Evolutionary conservation across 176 grass and related monocot species (phyloP).

Genomic region (Areca catechu): DNA sequence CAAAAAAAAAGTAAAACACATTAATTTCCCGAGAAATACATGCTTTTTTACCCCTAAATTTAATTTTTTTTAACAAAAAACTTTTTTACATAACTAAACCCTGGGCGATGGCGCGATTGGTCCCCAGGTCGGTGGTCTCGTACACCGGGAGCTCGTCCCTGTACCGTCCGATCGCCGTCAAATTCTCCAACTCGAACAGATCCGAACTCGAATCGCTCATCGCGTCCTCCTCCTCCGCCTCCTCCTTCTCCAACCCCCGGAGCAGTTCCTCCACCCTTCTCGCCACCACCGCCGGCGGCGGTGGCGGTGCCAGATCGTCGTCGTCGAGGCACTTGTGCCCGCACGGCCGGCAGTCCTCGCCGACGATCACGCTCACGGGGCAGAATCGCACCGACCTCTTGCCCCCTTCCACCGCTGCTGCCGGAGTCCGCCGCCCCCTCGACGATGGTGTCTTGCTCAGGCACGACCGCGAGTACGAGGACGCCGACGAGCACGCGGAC

Average conservation of each 20-base stretch:
- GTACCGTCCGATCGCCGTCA: conserved; percentile 25
- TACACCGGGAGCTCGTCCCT: conserved; percentile 56
- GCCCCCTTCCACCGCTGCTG: conserved; percentile 5
- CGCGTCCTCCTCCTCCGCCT: conserved; percentile 40
- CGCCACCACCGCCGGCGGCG: conserved; percentile 32
- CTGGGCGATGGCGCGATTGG: conserved; percentile 28
- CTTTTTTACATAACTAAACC: no score
- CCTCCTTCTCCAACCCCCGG: conserved; percentile 22
- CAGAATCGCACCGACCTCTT: conserved; percentile 21
- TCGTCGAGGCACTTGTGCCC: not conserved
- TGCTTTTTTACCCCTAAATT: no score
- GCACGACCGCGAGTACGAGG: conserved; percentile 1
- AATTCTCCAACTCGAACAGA: conserved; percentile 75
- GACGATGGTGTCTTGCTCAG: not conserved
- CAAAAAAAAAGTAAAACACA: no score
- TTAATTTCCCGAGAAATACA: no score
- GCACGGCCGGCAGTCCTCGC: conserved; percentile 12
- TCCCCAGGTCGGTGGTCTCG: conserved; percentile 33
- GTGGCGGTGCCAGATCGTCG: not conserved
- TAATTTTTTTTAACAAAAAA: no score
- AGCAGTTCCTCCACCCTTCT: conserved; percentile 55
- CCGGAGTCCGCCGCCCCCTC: not conserved
- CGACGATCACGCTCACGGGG: conserved; percentile 11
- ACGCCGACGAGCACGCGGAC: conserved; percentile 4
- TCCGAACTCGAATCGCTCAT: conserved; percentile 72